phyloP scores from a whole-genome alignment of 2,329 filamentous ascomycete genomes.

The Neoscytalidium dimidiatum region DNA sequence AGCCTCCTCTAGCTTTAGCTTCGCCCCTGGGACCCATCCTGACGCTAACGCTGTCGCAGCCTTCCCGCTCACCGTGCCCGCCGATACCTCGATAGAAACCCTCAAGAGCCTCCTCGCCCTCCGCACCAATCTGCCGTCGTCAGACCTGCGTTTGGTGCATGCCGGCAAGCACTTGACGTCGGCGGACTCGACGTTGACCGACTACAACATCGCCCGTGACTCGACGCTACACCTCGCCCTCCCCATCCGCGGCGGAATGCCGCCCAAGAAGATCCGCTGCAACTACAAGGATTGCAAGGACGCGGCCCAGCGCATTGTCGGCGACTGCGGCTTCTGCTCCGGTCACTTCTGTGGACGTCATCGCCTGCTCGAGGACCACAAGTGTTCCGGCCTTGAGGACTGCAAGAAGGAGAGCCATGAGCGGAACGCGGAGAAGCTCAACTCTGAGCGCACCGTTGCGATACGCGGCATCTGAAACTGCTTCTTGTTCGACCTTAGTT shows the following conservation, averaged over 20 bases:
- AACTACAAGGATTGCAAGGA: constrained; percentile 87
- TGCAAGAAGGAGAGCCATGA: constrained; percentile 98
- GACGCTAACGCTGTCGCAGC: constrained; percentile 42
- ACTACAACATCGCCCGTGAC: constrained; percentile 52
- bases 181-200: constrained; percentile 43
- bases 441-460: constrained; percentile 88
- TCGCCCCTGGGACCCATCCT: constrained; percentile 26
- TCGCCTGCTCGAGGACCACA: constrained; percentile 89
- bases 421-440: constrained; percentile 88
- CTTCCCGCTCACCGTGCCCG: constrained; percentile 58
- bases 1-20: constrained; percentile 14
- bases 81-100: constrained; percentile 56
- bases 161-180: constrained; percentile 58
- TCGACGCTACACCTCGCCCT: constrained; percentile 57
- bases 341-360: constrained; percentile 96
- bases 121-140: constrained; percentile 55
- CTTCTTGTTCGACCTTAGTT: neutral
- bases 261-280: constrained; percentile 80
- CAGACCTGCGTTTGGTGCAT: constrained; percentile 57
- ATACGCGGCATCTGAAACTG: constrained; percentile 78
- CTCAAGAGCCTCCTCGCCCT: constrained; percentile 59
- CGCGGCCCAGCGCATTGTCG: constrained; percentile 86
- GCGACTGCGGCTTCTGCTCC: constrained; percentile 92
- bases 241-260: constrained; percentile 58
- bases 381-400: constrained; percentile 89